Conservation (phyloP, 257 asterid genomes). For the Plantago ovata region DNA sequence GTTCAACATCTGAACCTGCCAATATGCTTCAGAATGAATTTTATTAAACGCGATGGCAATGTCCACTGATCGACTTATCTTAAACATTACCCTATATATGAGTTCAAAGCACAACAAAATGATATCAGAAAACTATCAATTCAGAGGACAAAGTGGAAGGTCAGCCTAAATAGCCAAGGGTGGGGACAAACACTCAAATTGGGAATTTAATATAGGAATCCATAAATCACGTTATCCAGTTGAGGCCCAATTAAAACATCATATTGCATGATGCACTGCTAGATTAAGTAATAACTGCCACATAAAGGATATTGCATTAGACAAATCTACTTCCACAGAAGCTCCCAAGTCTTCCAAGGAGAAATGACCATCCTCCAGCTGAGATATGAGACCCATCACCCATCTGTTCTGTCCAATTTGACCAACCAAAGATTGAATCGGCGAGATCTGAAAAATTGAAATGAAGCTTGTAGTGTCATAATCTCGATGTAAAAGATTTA, state of each 20-base stretch:
- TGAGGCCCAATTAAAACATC: neutral
- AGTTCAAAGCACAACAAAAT: neutral
- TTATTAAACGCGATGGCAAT: constrained; percentile 6
- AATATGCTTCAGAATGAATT: constrained; percentile 5
- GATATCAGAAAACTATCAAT: constrained; percentile 5
- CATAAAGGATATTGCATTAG: constrained; percentile 90
- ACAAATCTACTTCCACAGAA: constrained; percentile 82
- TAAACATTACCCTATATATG: neutral
- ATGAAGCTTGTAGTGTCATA: constrained; percentile 3
- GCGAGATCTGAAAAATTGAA: constrained; percentile 61
- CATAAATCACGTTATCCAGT: too few species aligned
- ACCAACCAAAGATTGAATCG: constrained; percentile 91
- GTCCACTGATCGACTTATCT: neutral
- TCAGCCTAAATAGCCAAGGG: constrained; percentile 3
- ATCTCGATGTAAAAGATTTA: neutral
- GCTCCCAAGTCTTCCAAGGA: constrained; percentile 96
- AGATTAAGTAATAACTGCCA: neutral
- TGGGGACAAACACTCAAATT: constrained; percentile 12
- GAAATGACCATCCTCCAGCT: constrained; percentile 97
- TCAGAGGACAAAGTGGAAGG: neutral
- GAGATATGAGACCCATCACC: constrained; percentile 97
- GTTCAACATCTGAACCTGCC: constrained; percentile 5
- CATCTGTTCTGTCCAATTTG: constrained; percentile 73
- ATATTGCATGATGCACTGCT: too few species aligned
- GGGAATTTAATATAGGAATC: neutral